Conservation (phyloP, 345 rosid genomes). For the Pistacia vera region DNA sequence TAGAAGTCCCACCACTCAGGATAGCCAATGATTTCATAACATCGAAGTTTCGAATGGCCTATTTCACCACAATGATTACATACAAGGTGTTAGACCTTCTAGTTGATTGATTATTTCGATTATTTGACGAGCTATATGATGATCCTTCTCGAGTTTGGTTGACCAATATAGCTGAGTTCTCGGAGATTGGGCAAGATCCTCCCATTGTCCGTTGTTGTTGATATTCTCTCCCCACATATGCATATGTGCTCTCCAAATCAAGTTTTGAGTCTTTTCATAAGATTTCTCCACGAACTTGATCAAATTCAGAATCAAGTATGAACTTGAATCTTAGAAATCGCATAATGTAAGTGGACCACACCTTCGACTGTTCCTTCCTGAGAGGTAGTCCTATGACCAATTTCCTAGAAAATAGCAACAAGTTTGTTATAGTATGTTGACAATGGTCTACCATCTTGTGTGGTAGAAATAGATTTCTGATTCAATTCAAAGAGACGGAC, state of each 20-base stretch:
- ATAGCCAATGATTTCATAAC: too few relatives aligned
- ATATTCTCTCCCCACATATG: background rate
- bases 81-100: background rate
- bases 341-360: background rate
- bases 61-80: background rate
- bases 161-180: background rate
- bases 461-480: background rate
- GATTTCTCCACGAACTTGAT: too few relatives aligned
- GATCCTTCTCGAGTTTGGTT: background rate
- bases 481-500: conserved; percentile 2
- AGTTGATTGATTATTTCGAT: background rate
- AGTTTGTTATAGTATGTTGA: conserved; percentile 8
- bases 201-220: background rate
- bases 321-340: conserved; percentile 5
- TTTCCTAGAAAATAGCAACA: conserved; percentile 6
- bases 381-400: background rate
- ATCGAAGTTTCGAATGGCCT: background rate
- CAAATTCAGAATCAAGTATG: background rate
- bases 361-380: background rate
- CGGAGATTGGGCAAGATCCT: background rate
- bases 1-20: background rate
- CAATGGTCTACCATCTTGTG: background rate
- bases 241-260: conserved; percentile 8
- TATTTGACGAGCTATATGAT: background rate
- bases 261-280: background rate